Conservation (phyloP, 2,329 filamentous ascomycete species). For the Fusarium sp. region DNA sequence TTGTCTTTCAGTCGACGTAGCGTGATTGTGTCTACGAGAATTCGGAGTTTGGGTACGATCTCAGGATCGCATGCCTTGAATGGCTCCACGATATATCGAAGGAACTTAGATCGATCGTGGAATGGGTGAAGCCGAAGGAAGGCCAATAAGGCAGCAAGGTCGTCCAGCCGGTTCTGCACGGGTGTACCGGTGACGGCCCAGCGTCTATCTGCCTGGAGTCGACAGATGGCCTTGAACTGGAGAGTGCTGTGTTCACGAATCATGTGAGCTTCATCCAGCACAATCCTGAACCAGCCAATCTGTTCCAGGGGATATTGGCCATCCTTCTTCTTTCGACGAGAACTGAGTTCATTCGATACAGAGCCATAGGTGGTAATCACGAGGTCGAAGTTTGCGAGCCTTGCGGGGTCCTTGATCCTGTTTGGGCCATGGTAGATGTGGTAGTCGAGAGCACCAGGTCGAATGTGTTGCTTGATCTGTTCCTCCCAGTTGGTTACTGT, state of each 20-base stretch:
- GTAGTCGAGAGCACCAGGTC: conserved; percentile 68
- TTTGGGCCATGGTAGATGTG: conserved; percentile 88
- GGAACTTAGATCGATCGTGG: conserved; percentile 78
- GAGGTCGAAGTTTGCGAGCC: conserved; percentile 78
- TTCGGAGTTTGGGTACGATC: conserved; percentile 83
- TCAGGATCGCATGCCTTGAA: conserved; percentile 88
- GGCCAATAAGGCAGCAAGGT: conserved; percentile 84
- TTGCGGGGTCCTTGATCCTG: conserved; percentile 72
- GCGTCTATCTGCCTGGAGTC: conserved; percentile 78
- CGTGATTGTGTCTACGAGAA: conserved; percentile 94
- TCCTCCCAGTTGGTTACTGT: conserved; percentile 95
- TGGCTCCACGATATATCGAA: conserved; percentile 79
- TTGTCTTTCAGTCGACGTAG: conserved; percentile 90
- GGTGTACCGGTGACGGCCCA: conserved; percentile 99
- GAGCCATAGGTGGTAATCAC: conserved; percentile 95
- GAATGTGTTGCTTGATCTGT: conserved; percentile 85
- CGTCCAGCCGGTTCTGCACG: conserved; percentile 91
- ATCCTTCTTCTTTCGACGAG: conserved; percentile 67
- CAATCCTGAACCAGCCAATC: conserved; percentile 91
- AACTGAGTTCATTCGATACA: conserved; percentile 78
- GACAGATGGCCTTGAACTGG: conserved; percentile 85
- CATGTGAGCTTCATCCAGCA: conserved; percentile 93
- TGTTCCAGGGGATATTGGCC: conserved; percentile 73
- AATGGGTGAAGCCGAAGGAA: conserved; percentile 89
- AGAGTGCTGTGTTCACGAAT: conserved; percentile 86